Evolutionary conservation across 2,329 filamentous ascomycete genomes (phyloP), one percentile per base, ranked within the genome.

Genomic region (Juglanconis sp.): DNA sequence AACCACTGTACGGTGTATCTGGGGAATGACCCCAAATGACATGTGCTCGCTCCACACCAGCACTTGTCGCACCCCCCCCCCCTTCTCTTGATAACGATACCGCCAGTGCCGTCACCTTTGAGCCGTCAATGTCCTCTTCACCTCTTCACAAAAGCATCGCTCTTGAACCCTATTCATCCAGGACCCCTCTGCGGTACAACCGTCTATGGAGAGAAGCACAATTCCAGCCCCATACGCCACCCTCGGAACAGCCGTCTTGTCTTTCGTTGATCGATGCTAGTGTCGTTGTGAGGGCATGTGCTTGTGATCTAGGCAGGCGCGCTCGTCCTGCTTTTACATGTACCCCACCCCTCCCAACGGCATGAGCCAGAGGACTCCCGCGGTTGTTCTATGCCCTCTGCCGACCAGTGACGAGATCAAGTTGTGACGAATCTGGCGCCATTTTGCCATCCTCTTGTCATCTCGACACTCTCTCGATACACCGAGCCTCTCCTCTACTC

Each of bases 271-370:
- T 49, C 44, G 36, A 49, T 49, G 42, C 24, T 30, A 38, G 17
- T 36, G 32, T 30, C 44, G n/a, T 10, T 4, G 35, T 49, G 34
- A 38, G 35, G 53, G 44, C 46, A 56, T 49, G 53, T 48, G 53
- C 53, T 48, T 56, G 32, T 56, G 32, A 48, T 30, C 46, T 38
- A 57, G 47, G 55, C 55, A 44, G 47, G 46, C 44, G 40, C 46
- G 24, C 46, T 30, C 31, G 46, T 48, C 24, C 24, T 48, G 46
- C 17, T 44, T 17, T 47, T 42, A 13, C 7, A 36, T 42, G 31
- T 13, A 11, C n/a, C 40, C 32, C 31, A 15, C n/a, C 32, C 35
- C 17, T 24, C 36, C 44, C 53, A 42, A 42, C 38, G 10, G 24
- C 24, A 24, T 24, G 24, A 24, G 24, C 24, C 24, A 24, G 24